These are phyloP conservation scores for Tricholoma terreum DNA, from an alignment of 768 basidiomycete genomes.

Conservation along the genomic window DNA sequence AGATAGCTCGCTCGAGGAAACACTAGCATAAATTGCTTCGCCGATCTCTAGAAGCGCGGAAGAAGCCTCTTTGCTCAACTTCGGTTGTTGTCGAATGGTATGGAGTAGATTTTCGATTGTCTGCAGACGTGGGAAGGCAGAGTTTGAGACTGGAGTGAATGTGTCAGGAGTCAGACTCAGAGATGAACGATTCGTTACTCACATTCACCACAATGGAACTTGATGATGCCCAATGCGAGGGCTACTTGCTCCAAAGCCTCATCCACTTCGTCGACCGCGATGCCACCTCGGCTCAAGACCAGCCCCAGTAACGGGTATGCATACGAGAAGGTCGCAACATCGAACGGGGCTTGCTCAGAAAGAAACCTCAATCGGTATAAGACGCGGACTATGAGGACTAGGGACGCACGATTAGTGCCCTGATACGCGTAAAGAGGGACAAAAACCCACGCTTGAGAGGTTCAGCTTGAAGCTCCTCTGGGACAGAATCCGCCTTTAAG, in stretches of 20 bases:
- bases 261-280: constrained; percentile 63
- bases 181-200: constrained; percentile 22
- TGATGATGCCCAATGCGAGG: constrained; percentile 65
- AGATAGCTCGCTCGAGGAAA: constrained; percentile 57
- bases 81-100: constrained; percentile 73
- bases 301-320: constrained; percentile 69
- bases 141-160: constrained; percentile 53
- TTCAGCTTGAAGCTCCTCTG: constrained; percentile 72
- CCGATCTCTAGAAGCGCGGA: constrained; percentile 78
- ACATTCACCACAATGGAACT: constrained; percentile 76
- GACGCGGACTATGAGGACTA: constrained; percentile 80
- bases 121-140: constrained; percentile 69
- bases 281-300: constrained; percentile 67
- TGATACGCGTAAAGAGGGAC: not conserved
- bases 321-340: constrained; percentile 84
- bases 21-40: constrained; percentile 68
- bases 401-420: constrained; percentile 2
- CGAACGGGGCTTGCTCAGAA: constrained; percentile 79
- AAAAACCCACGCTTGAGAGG: constrained; percentile 52
- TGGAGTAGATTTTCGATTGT: constrained; percentile 69
- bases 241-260: constrained; percentile 77
- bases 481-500: constrained; percentile 60
- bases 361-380: constrained; percentile 80
- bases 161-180: not conserved
- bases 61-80: constrained; percentile 79